These are phyloP conservation scores for Trichosporon coremiiforme DNA, from an alignment of 1,284 basidiomycete species.

Conservation along the genomic window DNA sequence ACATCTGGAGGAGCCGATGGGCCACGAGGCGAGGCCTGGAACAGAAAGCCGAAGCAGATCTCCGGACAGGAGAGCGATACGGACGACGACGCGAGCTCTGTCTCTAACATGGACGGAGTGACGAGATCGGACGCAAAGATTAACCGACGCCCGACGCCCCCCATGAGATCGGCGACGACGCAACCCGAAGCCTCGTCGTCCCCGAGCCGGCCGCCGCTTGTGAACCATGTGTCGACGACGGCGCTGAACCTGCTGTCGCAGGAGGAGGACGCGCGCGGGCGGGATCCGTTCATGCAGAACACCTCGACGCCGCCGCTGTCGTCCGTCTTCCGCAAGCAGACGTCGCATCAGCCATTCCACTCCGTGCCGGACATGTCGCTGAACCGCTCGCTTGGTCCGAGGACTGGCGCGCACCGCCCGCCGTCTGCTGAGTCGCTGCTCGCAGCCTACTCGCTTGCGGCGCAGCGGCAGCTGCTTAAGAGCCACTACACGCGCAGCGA, in stretches of 20 bases:
- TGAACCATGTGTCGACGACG: constrained; percentile 23
- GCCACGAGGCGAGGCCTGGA: constrained; percentile 30
- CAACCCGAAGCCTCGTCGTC: constrained; percentile 17
- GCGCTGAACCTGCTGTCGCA: constrained; percentile 10
- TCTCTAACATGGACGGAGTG: background rate
- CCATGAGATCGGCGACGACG: constrained; percentile 21
- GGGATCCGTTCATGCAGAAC: constrained; percentile 48
- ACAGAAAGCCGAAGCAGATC: constrained; percentile 18
- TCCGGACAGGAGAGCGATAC: constrained; percentile 39
- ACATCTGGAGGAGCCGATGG: constrained; percentile 50
- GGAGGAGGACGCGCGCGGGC: constrained; percentile 24
- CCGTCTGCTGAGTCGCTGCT: constrained; percentile 54
- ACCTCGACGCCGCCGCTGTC: constrained; percentile 23
- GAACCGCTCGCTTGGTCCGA: constrained; percentile 48
- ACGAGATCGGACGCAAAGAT: constrained; percentile 19
- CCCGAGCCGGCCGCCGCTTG: constrained; percentile 1
- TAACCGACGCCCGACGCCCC: constrained; percentile 20
- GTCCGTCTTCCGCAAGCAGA: constrained; percentile 16
- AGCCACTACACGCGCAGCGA: constrained; percentile 90
- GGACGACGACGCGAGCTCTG: constrained; percentile 57
- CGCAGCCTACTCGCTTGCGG: constrained; percentile 66
- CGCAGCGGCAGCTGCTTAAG: constrained; percentile 74
- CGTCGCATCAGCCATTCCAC: constrained; percentile 59
- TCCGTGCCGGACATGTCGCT: constrained; percentile 61
- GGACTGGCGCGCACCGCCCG: constrained; percentile 49